A percentile compares a stretch with the other conserved stretches of the same genome.
Evolutionary conservation across 2,329 filamentous ascomycete species (phyloP).

Genomic region (Aspergillus phoenicis): DNA sequence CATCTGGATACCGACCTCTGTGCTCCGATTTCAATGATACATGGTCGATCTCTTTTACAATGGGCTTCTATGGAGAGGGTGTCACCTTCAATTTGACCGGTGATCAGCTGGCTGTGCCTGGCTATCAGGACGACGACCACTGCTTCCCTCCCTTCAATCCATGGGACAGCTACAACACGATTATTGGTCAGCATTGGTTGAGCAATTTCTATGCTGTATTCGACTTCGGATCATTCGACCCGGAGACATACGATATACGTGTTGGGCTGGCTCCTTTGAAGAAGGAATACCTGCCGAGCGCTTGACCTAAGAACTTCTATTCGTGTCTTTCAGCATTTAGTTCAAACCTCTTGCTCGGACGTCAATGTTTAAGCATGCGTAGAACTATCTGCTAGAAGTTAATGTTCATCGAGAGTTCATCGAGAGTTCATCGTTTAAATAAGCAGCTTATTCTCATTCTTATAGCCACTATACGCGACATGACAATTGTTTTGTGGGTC

Average conservation of each 20-base stretch:
- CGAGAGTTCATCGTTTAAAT: no score
- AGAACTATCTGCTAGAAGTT: no score
- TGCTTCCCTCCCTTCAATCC: slow-evolving; percentile 1
- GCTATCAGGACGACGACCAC: not conserved
- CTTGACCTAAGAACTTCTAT: not conserved
- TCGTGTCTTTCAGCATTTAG: no score
- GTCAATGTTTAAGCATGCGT: no score
- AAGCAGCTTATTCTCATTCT: no score
- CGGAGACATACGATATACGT: not conserved
- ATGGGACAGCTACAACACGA: not conserved
- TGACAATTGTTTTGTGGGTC: no score
- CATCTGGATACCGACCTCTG: not conserved
- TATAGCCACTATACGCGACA: no score
- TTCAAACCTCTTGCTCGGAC: no score
- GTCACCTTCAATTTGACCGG: not conserved
- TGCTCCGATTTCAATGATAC: slow-evolving; percentile 5
- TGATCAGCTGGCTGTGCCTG: not conserved
- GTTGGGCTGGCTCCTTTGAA: not conserved
- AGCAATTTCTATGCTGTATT: not conserved
- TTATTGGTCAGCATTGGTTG: not conserved
- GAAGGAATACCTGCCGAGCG: not conserved
- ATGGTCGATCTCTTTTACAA: not conserved
- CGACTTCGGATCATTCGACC: not conserved
- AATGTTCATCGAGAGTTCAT: no score
- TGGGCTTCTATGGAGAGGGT: not conserved